Evolutionary conservation across 208 protist genomes (phyloP), one percentile per base, ranked within the genome.

Genomic region (Leishmania gerbilli): DNA sequence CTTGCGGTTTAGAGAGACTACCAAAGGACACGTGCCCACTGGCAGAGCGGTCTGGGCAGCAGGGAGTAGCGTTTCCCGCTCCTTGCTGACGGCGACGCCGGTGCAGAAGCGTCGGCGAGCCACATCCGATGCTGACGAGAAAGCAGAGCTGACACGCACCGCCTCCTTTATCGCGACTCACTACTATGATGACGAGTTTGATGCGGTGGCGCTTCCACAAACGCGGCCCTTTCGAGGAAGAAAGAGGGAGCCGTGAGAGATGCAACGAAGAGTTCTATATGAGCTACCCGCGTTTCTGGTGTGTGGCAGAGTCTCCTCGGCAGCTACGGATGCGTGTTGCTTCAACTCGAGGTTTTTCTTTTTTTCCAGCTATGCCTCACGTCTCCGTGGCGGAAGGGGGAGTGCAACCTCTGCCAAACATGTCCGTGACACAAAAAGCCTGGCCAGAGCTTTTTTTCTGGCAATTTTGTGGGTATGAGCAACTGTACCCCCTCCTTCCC

Each of bases 111-210:
- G 74, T 2, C 37, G n/a, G 56, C 42, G 78, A 5, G n/a, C 53
- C 15, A 40, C 68, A 11, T 21, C 74, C 2, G 74, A 37, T 3
- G 13, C 74, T 24, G 74, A 79, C 47, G 24, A 31, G 1, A 53
- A 42, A 58, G 64, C n/a, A 24, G 76, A 88, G 24, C 51, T 93
- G 71, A 79, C 71, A 24, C 71, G 81, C 2, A 49, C 64, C 15
- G 92, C 92, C 24, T 51, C 62, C 21, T 92, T 93, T 77, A 87
- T 93, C 74, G 86, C 89, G 31, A 42, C 42, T 42, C 77, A 92
- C 62, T 95, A 87, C 84, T 94, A 88, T 65, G 85, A 93, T 69
- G 87, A 94, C 58, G 92, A 93, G 40, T 95, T 85, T 71, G 92
- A 94, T 62, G 90, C 85, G 31, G 89, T 95, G 37, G 67, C 82